Base-by-base conservation (phyloP, 78 protist species). In the Dictyostelium firmibasis region DNA sequence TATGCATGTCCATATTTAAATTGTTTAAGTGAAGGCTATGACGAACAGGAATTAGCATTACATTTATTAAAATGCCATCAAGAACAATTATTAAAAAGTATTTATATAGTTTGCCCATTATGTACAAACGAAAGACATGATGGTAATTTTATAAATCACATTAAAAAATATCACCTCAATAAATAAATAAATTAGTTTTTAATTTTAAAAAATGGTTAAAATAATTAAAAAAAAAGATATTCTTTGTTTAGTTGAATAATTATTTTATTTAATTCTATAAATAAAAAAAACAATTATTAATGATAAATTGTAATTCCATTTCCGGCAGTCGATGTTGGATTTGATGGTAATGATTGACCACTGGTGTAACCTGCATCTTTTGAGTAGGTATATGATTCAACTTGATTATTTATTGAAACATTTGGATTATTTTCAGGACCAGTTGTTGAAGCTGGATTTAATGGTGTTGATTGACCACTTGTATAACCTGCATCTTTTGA, bases 1-100 rank as follows among this genome's bases (percentile, higher is more conserved):
- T 70, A 31, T 70, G 41, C 77, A 70, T 70, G 77, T 31, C 77
- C 77, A 70, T 70, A 29, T 70, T 70, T 70, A 70, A 70, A 70
- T 31, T 70, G 77, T 70, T 70, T 70, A 70, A 29, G 6, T 14
- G 77, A 70, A 31, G 77, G 77, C 13, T 70, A 27, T 29, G 33
- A 70, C 31, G 77, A 70, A 70, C 41, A 70, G 9, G 20, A 27
- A 14, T 70, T 70, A 16, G 77, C 77, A 14, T 70, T 29, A 31
- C 77, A 70, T 70, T 31, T 70, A 13, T 70, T 70, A 70, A 43
- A 70, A 0, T 70, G 77, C 29, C 77, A 70, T 29, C 43, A 70
- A 70, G 77, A 70, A 29, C 14, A 70, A 25, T 29, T 29, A 29
- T 13, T 70, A 70, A 64, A 64, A 64, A 70, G 41, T 70, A 70